Evolutionary conservation across 306 rosid genomes (phyloP).

Genomic region (Vigna unguiculata): DNA sequence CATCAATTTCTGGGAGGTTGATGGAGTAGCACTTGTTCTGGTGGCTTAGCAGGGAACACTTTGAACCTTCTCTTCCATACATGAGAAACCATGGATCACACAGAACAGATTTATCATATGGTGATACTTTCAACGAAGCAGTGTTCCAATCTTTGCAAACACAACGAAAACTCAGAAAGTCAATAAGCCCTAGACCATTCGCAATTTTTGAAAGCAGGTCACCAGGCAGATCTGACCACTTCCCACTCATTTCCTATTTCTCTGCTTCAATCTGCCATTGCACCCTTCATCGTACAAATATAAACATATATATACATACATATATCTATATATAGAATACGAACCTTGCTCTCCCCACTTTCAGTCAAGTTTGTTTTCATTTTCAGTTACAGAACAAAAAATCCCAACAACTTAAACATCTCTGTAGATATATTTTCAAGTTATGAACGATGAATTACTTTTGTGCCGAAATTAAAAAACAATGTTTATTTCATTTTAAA

Average conservation of each 20-base stretch:
- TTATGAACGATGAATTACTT: no score
- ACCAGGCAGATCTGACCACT: slow-evolving; percentile 46
- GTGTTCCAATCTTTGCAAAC: slow-evolving; percentile 50
- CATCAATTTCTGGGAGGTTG: slow-evolving; percentile 38
- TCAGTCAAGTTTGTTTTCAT: neutral
- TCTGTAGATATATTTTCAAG: no score
- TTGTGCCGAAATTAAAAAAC: no score
- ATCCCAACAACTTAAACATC: no score
- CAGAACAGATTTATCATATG: neutral
- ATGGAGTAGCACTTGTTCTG: neutral
- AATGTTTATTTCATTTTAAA: no score
- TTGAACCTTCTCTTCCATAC: slow-evolving; percentile 25
- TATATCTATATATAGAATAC: no score
- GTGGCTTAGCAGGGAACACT: slow-evolving; percentile 1
- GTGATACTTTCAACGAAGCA: slow-evolving; percentile 26
- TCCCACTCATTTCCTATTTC: neutral
- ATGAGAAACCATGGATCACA: slow-evolving; percentile 41
- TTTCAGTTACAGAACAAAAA: no score
- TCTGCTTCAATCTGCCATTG: no score
- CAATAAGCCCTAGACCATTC: slow-evolving; percentile 24
- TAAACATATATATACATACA: no score
- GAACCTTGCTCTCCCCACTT: neutral
- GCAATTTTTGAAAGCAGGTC: slow-evolving; percentile 39
- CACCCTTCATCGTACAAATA: neutral
- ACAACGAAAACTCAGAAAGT: slow-evolving; percentile 39